A percentile compares a stretch with the other conserved stretches of the same genome.
Evolutionary conservation across 805 yeast genomes (phyloP).

Genomic region (Phaffomyces opuntiae): DNA sequence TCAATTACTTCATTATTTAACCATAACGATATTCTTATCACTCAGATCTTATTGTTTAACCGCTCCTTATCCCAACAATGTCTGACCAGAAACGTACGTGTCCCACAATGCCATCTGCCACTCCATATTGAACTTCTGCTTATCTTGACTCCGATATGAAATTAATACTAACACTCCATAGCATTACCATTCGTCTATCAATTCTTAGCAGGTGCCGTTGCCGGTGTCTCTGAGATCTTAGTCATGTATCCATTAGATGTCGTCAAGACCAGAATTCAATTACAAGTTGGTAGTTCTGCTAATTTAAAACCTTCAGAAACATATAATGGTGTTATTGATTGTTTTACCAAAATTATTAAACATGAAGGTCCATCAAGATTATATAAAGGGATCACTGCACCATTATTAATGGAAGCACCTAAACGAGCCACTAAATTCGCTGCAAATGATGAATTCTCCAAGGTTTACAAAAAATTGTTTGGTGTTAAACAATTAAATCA

Average conservation of each 20-base stretch:
- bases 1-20: too few relatives aligned
- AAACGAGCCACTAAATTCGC: conserved; percentile 98
- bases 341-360: conserved; percentile 73
- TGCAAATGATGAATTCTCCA: conserved; percentile 95
- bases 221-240: conserved; percentile 93
- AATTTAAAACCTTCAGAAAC: conserved; percentile 35
- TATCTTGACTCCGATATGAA: neutral
- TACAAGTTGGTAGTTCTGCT: conserved; percentile 45
- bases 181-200: conserved; percentile 90
- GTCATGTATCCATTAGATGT: conserved; percentile 97
- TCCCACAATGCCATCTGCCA: too few relatives aligned
- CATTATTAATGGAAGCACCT: conserved; percentile 98
- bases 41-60: too few relatives aligned
- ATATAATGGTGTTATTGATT: conserved; percentile 79
- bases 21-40: too few relatives aligned
- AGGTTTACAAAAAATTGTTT: conserved; percentile 64
- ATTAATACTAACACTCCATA: conserved; percentile 10
- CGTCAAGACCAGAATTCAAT: conserved; percentile 92
- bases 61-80: too few relatives aligned
- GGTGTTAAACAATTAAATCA: conserved; percentile 69
- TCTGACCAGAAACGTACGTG: too few relatives aligned
- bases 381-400: conserved; percentile 93
- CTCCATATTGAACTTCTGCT: too few relatives aligned
- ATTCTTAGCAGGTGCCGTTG: conserved; percentile 87
- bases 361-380: conserved; percentile 80